A percentile compares a stretch with the other conserved stretches of the same genome.
phyloP scores from a whole-genome alignment of 1,284 basidiomycete species.

The Leccinum pachyderme region DNA sequence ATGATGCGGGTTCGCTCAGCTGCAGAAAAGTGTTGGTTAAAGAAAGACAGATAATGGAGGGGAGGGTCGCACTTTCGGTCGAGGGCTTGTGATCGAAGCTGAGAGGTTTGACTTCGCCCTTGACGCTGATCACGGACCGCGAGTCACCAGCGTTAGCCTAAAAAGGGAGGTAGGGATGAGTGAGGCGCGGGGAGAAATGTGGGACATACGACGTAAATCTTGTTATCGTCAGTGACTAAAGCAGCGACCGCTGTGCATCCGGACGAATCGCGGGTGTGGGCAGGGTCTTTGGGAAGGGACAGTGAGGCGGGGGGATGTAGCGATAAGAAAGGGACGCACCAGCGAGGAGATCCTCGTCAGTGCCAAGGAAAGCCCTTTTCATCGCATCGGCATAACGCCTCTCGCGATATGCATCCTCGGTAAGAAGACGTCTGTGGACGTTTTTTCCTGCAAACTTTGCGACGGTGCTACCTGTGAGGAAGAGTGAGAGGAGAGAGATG shows the following conservation, averaged over 20 bases:
- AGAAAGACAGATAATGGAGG: neutral
- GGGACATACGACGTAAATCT: constrained; percentile 71
- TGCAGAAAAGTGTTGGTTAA: constrained; percentile 30
- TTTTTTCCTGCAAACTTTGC: constrained; percentile 91
- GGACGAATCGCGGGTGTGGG: constrained; percentile 88
- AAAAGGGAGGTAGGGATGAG: constrained; percentile 1
- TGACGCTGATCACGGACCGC: constrained; percentile 83
- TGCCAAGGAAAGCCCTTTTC: constrained; percentile 89
- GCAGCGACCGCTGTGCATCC: constrained; percentile 96
- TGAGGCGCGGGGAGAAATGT: neutral
- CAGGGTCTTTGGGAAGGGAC: constrained; percentile 58
- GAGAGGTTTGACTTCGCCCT: constrained; percentile 84
- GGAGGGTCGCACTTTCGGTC: constrained; percentile 63
- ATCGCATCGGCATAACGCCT: constrained; percentile 76
- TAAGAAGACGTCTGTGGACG: constrained; percentile 78
- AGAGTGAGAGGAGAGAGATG: constrained; percentile 10
- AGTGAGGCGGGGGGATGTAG: neutral
- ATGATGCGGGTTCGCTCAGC: constrained; percentile 87
- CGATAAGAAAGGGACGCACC: constrained; percentile 47
- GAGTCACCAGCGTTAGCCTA: constrained; percentile 99
- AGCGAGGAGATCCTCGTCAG: constrained; percentile 90
- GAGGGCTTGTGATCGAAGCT: constrained; percentile 97
- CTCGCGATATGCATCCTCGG: constrained; percentile 72
- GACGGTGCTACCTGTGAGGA: constrained; percentile 71
- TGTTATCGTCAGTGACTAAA: constrained; percentile 74